Base-by-base conservation (phyloP, 306 rosid species). In the Rubus parviflorus region DNA sequence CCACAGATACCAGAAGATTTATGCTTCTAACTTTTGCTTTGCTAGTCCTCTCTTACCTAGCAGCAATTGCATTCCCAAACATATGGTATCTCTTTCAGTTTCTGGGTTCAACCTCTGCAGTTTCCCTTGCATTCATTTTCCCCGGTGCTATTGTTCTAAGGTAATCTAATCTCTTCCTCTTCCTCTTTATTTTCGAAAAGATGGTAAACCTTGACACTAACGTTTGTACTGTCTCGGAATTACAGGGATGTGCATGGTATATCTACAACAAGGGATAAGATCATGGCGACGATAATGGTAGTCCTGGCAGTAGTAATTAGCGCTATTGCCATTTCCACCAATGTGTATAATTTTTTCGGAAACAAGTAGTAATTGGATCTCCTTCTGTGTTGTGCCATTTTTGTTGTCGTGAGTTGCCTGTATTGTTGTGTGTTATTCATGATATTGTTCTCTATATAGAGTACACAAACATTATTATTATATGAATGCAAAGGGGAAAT, bases 81-180 rank as follows among this genome's bases (percentile, higher is more conserved):
- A 90, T 95, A 74, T 95, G 98, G 99, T 90, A 83, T 48, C 84
- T 92, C 77, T 92, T 95, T 87, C 97, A 92, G 84, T 88, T 95
- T 80, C 37, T 95, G 76, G 99, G 99, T 49, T 95, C 97, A 74
- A 82, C 99, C 38, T 74, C 96, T 47, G 99, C 97, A 0, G 80
- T 91, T 60, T 87, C 87, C 85, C 97, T 95, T 17, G 96, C 92
- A 81, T 95, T 95, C 79, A 86, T 95, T 58, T 95, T 95, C 82
- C 99, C 99, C 16, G 97, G 87, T 65, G 82, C 78, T 42, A 88
- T 95, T 81, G 99, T 81, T 69, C 83, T 95, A 68, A 87, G 97
- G 97, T 94, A 82, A 76, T 68, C 62, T 74, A 38, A 38, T 16
- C 60, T 68, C 52, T 68, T 22, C 35, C 62, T 43, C 52, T 16